Conservation (phyloP, 371 early-diverging fungal genomes). For the Dinochytrium kinnereticum region DNA sequence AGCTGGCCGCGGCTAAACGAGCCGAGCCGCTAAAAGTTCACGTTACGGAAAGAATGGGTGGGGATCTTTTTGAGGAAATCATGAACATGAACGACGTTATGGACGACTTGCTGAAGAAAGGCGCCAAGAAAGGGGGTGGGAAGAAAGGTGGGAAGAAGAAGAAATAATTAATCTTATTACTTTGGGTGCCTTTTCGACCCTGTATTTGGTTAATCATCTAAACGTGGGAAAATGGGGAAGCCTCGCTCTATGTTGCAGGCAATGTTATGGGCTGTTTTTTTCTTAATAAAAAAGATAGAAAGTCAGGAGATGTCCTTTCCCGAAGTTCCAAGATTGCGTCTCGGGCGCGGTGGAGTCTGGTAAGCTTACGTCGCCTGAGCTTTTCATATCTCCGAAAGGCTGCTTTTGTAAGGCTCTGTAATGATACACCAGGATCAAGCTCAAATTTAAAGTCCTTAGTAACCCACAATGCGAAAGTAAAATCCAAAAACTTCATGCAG, state of each 20-base stretch:
- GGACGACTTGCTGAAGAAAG: constrained; percentile 37
- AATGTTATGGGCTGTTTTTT: not conserved
- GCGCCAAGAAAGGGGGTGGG: constrained; percentile 32
- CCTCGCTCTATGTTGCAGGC: not conserved
- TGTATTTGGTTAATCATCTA: no score
- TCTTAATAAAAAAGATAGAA: not conserved
- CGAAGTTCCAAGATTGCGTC: not conserved
- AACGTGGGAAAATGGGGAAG: no score
- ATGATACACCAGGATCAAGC: no score
- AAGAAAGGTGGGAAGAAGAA: constrained; percentile 35
- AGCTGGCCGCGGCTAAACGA: constrained; percentile 26
- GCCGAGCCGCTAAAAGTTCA: constrained; percentile 34
- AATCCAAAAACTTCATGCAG: no score
- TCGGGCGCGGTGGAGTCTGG: not conserved
- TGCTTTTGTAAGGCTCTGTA: not conserved
- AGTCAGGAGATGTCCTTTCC: not conserved
- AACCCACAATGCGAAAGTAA: no score
- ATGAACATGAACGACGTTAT: constrained; percentile 45
- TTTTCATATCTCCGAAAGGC: not conserved
- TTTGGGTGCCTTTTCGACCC: no score
- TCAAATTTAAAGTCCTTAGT: no score
- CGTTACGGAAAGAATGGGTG: constrained; percentile 42
- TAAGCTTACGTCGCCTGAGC: not conserved
- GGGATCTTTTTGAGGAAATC: constrained; percentile 38
- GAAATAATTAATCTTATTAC: constrained; percentile 23